Base-by-base conservation (phyloP, 495 filamentous ascomycete species). In the Platismatia glauca region DNA sequence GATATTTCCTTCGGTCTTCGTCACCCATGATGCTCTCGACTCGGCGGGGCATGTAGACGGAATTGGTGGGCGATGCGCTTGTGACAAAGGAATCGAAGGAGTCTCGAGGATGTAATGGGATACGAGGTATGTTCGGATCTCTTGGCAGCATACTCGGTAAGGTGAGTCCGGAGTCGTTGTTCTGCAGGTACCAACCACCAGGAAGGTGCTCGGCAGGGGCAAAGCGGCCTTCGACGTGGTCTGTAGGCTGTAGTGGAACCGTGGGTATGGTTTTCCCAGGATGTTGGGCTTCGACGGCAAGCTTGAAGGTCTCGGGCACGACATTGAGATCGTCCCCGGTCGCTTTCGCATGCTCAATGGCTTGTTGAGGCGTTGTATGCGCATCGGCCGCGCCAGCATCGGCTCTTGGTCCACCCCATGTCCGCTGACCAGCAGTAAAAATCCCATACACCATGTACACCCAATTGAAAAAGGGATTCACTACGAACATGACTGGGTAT, bases 381-480 rank as follows among this genome's bases (percentile, higher is more conserved):
- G 80, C 74, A 71, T 95, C 90, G 1, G 94, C 94, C 60, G 86
- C 77, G 43, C 90, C 91, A 35, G 94, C 93, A 74, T 98, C 94
- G 0, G 91, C 91, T 65, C 94, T 83, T 27, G 94, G 94, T 7
- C 94, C 94, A 66, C 94, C 94, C 94, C 94, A 98, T 7, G 94
- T 98, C 41, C 94, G 82, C 71, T 97, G 91, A 27, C 93, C 91
- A 27, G 94, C 92, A 7, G 94, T 98, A 72, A 95, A 96, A 58
- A 86, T 86, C 27, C 84, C 84, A 66, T 87, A 86, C 13, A 96
- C 87, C 88, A 96, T 96, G 76, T 97, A 98, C 43, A 90, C 80
- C 94, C 94, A 98, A 74, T 98, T 97, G 81, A 97, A 93, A 71
- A 97, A 95, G 0, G 94, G 94, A 70, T 96, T 97, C 62, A 97